Evolutionary conservation across 306 rosid genomes (phyloP), one percentile per base, ranked within the genome.

Genomic region (Fragaria nilgerrensis): DNA sequence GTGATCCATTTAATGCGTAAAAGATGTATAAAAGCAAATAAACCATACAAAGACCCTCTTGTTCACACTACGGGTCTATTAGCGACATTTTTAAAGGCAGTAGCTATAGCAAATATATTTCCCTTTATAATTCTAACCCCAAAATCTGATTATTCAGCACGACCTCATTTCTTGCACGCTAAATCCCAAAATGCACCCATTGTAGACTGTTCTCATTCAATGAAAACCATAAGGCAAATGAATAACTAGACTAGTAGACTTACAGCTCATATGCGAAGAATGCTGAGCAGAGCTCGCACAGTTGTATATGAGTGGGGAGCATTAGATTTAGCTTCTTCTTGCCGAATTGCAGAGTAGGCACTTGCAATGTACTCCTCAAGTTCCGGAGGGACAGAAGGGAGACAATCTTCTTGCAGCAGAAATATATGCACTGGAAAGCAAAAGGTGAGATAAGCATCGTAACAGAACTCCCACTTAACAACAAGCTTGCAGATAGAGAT

Each of bases 271-370:
- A 92, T 87, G 77, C 98, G 98, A 72, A 96, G 96, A 84, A 96
- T 96, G 79, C 97, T 96, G 82, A 96, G 99, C 80, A 96, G 87
- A 59, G 99, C 92, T 89, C 99, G 84, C 77, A 96, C 87, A 43
- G 99, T 96, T 25, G 99, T 92, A 78, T 96, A 96, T 77, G 99
- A 89, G 85, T 96, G 98, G 20, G 99, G 98, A 73, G 96, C 75
- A 52, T 83, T 88, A 17, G 98, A 90, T 79, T 87, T 92, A 75
- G 97, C 93, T 87, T 92, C 99, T 80, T 96, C 99, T 84, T 96
- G 98, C 65, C 99, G 89, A 82, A 96, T 91, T 80, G 86, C 76
- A 58, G 93, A 91, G 87, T 96, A 92, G 47, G 99, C 99, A 76
- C 84, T 92, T 29, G 99, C 98, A 84, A 96, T 81, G 79, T 96